These are phyloP conservation scores for Rhytidhysteron rufulum DNA, from an alignment of 2,329 filamentous ascomycete genomes.

Conservation along the genomic window DNA sequence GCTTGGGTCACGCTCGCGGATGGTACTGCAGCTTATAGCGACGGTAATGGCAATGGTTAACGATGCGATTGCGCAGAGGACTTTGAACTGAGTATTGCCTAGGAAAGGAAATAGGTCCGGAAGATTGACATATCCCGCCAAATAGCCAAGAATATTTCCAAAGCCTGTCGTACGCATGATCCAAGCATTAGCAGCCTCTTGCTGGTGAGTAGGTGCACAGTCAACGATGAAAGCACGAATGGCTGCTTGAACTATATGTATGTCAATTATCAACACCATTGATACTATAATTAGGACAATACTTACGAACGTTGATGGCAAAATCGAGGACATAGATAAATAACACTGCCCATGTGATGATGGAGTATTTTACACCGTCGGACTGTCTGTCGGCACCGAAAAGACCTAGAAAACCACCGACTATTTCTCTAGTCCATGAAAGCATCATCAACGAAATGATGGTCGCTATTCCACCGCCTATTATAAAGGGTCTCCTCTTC, in stretches of 20 bases:
- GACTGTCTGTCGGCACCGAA: conserved; percentile 70
- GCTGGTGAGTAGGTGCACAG: conserved; percentile 86
- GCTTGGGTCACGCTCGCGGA: conserved; percentile 77
- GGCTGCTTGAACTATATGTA: conserved; percentile 70
- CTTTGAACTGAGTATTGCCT: conserved; percentile 87
- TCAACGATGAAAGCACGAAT: conserved; percentile 93
- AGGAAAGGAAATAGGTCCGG: conserved; percentile 73
- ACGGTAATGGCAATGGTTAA: conserved; percentile 68
- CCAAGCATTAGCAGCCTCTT: conserved; percentile 93
- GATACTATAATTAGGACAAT: conserved; percentile 2
- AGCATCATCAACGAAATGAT: conserved; percentile 48
- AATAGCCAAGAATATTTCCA: conserved; percentile 86
- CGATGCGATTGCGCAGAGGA: conserved; percentile 81
- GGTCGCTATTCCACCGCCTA: conserved; percentile 47
- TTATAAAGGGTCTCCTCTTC: conserved; percentile 50
- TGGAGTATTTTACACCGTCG: conserved; percentile 57
- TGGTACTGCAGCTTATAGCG: conserved; percentile 62
- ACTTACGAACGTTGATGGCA: conserved; percentile 81
- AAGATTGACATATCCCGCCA: conserved; percentile 80
- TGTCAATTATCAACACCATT: conserved; percentile 2
- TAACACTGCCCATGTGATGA: conserved; percentile 76
- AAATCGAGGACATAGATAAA: conserved; percentile 92
- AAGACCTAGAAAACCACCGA: conserved; percentile 62
- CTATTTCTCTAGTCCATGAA: conserved; percentile 50
- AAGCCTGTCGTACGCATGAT: conserved; percentile 80